phyloP scores from a whole-genome alignment of 1,139 yeast species.

The Kluyveromyces sp. region DNA sequence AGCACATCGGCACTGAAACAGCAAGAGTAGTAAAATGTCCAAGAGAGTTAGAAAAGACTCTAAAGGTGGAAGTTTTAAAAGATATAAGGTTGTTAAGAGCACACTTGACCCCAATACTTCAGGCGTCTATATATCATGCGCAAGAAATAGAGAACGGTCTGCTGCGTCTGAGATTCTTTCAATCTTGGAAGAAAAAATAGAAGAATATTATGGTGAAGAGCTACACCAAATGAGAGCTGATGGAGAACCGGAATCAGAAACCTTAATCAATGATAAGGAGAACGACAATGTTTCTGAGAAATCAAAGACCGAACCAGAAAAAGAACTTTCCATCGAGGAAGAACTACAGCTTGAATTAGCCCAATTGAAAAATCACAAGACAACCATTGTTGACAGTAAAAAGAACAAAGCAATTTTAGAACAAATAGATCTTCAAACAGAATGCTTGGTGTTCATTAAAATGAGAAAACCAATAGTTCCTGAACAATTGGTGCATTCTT shows the following conservation, averaged over 20 bases:
- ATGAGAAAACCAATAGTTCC: slow-evolving; percentile 75
- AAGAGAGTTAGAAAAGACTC: slow-evolving; percentile 4
- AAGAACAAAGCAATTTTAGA: slow-evolving; percentile 44
- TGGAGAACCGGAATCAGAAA: neutral
- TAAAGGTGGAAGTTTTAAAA: slow-evolving; percentile 5
- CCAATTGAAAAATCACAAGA: slow-evolving; percentile 38
- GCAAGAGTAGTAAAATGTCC: neutral
- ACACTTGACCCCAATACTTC: slow-evolving; percentile 64
- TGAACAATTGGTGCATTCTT: slow-evolving; percentile 51
- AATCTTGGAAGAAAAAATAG: slow-evolving; percentile 52
- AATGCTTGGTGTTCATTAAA: slow-evolving; percentile 78
- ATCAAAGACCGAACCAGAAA: slow-evolving; percentile 24
- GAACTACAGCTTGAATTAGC: slow-evolving; percentile 62
- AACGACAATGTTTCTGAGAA: no score
- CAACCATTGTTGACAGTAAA: slow-evolving; percentile 25
- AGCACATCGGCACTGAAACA: neutral
- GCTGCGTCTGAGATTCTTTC: slow-evolving; percentile 67
- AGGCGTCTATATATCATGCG: slow-evolving; percentile 83
- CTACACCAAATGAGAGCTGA: slow-evolving; percentile 31
- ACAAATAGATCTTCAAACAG: slow-evolving; percentile 69
- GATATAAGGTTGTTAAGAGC: slow-evolving; percentile 22
- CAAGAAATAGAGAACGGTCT: slow-evolving; percentile 65
- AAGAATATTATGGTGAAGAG: slow-evolving; percentile 44
- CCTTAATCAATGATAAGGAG: no score
- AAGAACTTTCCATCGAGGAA: slow-evolving; percentile 60